Evolutionary conservation across 2,329 filamentous ascomycete species (phyloP).

Genomic region (Monosporascus sp.): DNA sequence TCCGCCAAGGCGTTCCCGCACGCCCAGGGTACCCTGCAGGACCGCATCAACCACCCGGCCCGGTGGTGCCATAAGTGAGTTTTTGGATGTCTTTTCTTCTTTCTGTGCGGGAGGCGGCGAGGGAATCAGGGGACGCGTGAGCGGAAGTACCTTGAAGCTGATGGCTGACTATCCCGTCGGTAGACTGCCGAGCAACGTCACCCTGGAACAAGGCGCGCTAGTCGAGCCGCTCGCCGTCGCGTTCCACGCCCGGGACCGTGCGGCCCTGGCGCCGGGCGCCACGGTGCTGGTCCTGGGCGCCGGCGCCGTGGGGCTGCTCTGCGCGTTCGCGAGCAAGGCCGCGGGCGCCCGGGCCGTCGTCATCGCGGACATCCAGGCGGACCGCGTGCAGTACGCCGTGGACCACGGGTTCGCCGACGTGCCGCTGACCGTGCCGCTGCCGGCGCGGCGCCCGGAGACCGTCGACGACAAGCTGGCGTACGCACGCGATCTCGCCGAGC

Average conservation of each 20-base stretch:
- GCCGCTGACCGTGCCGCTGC: slow-evolving; percentile 42
- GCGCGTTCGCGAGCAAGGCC: slow-evolving; percentile 51
- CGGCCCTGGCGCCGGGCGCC: slow-evolving; percentile 32
- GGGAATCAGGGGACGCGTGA: neutral
- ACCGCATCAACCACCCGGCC: slow-evolving; percentile 49
- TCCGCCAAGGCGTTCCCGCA: slow-evolving; percentile 53
- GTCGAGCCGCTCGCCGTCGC: slow-evolving; percentile 56
- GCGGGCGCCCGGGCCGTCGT: slow-evolving; percentile 38
- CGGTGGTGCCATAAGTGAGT: slow-evolving; percentile 50
- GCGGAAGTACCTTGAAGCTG: too few species aligned
- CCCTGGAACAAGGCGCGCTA: slow-evolving; percentile 50
- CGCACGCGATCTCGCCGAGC: slow-evolving; percentile 42
- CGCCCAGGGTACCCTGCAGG: slow-evolving; percentile 54
- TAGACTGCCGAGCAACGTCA: slow-evolving; percentile 42
- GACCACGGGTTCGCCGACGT: slow-evolving; percentile 51
- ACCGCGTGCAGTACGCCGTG: slow-evolving; percentile 52
- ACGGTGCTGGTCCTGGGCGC: slow-evolving; percentile 53
- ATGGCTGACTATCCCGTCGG: too few species aligned
- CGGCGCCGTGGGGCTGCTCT: slow-evolving; percentile 55
- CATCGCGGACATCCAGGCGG: slow-evolving; percentile 51
- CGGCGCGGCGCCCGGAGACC: slow-evolving; percentile 35
- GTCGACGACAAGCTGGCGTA: slow-evolving; percentile 49
- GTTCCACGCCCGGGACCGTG: slow-evolving; percentile 48
- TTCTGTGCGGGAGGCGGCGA: neutral
- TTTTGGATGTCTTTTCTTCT: neutral